Evolutionary conservation across 2,329 filamentous ascomycete genomes (phyloP).

Genomic region (Claviceps africana): DNA sequence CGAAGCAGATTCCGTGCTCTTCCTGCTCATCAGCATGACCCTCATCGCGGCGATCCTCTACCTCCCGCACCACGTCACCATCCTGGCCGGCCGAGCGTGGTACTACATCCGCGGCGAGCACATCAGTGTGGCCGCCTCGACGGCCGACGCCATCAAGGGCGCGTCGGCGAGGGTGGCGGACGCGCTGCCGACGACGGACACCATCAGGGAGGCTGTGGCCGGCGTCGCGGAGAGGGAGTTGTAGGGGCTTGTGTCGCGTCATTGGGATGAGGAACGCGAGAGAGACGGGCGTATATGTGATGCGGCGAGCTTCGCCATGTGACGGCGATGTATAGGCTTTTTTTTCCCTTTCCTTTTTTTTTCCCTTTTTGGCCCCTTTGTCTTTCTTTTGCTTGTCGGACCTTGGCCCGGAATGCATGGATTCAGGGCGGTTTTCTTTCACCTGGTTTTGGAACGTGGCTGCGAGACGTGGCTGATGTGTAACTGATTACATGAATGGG

Average conservation of each 20-base stretch:
- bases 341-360: too few species aligned
- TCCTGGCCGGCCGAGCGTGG: slow-evolving; percentile 72
- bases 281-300: not conserved
- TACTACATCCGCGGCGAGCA: slow-evolving; percentile 89
- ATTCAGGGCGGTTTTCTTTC: not conserved
- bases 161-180: slow-evolving; percentile 17
- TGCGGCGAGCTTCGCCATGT: not conserved
- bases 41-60: slow-evolving; percentile 81
- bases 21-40: slow-evolving; percentile 77
- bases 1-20: slow-evolving; percentile 68
- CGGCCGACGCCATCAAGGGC: slow-evolving; percentile 19
- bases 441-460: not conserved
- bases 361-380: too few species aligned
- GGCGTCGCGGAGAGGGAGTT: slow-evolving; percentile 20
- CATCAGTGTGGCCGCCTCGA: slow-evolving; percentile 29
- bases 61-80: slow-evolving; percentile 78
- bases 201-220: slow-evolving; percentile 11
- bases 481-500: not conserved
- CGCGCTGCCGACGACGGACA: slow-evolving; percentile 8
- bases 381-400: not conserved
- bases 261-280: too few species aligned
- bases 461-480: not conserved
- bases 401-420: not conserved
- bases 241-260: slow-evolving; percentile 6
- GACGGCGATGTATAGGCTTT: not conserved